Evolutionary conservation across 345 rosid genomes (phyloP).

Genomic region (Eutrema heterophyllum): DNA sequence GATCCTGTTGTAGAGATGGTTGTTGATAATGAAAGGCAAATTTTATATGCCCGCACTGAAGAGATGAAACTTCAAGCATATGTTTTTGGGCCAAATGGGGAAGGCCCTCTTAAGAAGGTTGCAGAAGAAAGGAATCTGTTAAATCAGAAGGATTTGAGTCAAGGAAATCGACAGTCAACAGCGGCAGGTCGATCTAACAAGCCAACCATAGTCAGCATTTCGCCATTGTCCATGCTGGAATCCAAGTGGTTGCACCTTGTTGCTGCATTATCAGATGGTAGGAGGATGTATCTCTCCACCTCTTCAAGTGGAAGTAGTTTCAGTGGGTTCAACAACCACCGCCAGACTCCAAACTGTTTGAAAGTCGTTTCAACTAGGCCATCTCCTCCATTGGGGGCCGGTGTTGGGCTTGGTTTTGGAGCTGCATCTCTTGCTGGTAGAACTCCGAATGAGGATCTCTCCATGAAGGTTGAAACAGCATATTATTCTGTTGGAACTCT

Average conservation of each 20-base stretch:
- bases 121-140: conserved; percentile 89
- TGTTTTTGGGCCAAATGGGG: conserved; percentile 65
- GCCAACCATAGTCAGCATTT: conserved; percentile 79
- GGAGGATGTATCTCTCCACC: conserved; percentile 93
- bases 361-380: conserved; percentile 91
- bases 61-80: conserved; percentile 95
- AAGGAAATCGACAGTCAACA: conserved; percentile 66
- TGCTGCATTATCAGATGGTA: conserved; percentile 91
- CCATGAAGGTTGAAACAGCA: conserved; percentile 83
- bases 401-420: conserved; percentile 87
- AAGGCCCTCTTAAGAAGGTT: conserved; percentile 80
- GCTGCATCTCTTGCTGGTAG: conserved; percentile 73
- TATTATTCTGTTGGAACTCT: conserved; percentile 82
- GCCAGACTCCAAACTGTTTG: conserved; percentile 71
- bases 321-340: conserved; percentile 53
- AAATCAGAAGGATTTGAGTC: conserved; percentile 68
- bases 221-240: conserved; percentile 80
- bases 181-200: conserved; percentile 63
- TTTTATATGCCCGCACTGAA: conserved; percentile 87
- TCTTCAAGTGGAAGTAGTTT: conserved; percentile 70
- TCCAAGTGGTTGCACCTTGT: conserved; percentile 95
- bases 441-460: conserved; percentile 73
- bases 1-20: conserved; percentile 93
- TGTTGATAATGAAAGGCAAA: conserved; percentile 87
- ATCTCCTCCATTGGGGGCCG: conserved; percentile 87